Base-by-base conservation (phyloP, 148 eudicot species). In the Vaccinium corymbosum region DNA sequence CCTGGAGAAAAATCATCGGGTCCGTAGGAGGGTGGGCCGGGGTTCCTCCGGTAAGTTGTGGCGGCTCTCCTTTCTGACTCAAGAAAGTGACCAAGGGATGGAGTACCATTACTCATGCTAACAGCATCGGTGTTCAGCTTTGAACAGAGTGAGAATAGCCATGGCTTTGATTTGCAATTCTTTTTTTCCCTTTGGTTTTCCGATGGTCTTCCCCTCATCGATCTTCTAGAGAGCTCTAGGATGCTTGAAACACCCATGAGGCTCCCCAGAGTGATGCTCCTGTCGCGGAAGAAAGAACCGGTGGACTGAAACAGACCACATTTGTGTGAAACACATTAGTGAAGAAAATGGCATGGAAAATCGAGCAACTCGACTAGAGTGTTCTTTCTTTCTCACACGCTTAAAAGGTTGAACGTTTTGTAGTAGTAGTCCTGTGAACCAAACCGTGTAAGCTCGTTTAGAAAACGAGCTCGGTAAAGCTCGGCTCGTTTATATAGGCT, bases 201-300 rank as follows among this genome's bases (percentile, higher is more conserved):
- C 8, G 83, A 5, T 38, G 83, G 79, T 82, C 90, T 81, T 61
- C 88, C 85, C 27, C 90, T 68, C 25, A 78, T 83, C 11, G 91
- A 90, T 88, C 90, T 88, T 70, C 90, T 74, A 5, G 93, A 91
- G 70, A 91, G 90, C 52, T 88, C 89, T 19, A 92, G 74, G 59
- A 88, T 82, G 85, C 82, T 91, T 4, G 94, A 88, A 56, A 89
- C 85, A 22, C 94, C 90, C 3, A 92, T 86, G 25, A 92, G 92
- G 88, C 90, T 89, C 73, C 94, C 94, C 1, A 92, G 92, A 66
- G 92, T 89, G 80, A 85, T 89, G 87, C 88, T 91, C 82, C 86
- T 89, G 85, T 91, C 92, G 50, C 78, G 92, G 76, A 89, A 92
- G 88, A 91, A 92, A 3, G 93, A 91, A 12, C 89, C 90, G 7